Conservation (phyloP, 2,329 filamentous ascomycete genomes). For the Pseudogymnoascus sp. region DNA sequence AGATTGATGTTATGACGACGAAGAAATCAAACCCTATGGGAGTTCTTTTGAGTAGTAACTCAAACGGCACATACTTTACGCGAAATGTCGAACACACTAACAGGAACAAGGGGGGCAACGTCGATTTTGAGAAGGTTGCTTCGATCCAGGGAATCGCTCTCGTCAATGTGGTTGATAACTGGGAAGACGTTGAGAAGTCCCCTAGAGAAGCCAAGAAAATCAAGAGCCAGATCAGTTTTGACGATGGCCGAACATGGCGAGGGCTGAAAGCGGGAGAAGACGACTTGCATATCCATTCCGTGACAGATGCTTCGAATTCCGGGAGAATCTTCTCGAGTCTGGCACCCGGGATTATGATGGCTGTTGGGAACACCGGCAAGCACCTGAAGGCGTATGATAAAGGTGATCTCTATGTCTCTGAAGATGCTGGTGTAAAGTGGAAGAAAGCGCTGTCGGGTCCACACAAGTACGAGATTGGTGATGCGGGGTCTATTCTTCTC, state of each 20-base stretch:
- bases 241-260: slow-evolving; percentile 85
- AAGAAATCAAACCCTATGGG: slow-evolving; percentile 67
- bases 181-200: slow-evolving; percentile 60
- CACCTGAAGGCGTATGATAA: slow-evolving; percentile 64
- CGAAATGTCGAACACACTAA: slow-evolving; percentile 91
- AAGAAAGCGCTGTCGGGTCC: slow-evolving; percentile 66
- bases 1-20: slow-evolving; percentile 82
- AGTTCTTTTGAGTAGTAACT: slow-evolving; percentile 89
- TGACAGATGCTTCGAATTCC: slow-evolving; percentile 75
- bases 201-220: slow-evolving; percentile 56
- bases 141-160: slow-evolving; percentile 89
- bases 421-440: slow-evolving; percentile 87
- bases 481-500: slow-evolving; percentile 81
- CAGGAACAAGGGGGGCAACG: slow-evolving; percentile 64
- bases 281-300: slow-evolving; percentile 80
- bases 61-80: slow-evolving; percentile 93
- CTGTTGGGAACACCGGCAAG: slow-evolving; percentile 81
- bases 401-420: slow-evolving; percentile 78
- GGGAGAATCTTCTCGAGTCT: slow-evolving; percentile 90
- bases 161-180: slow-evolving; percentile 85
- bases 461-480: slow-evolving; percentile 94
- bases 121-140: slow-evolving; percentile 92
- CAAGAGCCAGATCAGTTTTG: slow-evolving; percentile 81
- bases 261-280: slow-evolving; percentile 59
- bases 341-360: slow-evolving; percentile 90